Percentiles rank a stretch among this genome's conserved stretches.
These are phyloP conservation scores for Magnaporthiopsis poae DNA, from an alignment of 2,329 filamentous ascomycete species.

Conservation along the genomic window DNA sequence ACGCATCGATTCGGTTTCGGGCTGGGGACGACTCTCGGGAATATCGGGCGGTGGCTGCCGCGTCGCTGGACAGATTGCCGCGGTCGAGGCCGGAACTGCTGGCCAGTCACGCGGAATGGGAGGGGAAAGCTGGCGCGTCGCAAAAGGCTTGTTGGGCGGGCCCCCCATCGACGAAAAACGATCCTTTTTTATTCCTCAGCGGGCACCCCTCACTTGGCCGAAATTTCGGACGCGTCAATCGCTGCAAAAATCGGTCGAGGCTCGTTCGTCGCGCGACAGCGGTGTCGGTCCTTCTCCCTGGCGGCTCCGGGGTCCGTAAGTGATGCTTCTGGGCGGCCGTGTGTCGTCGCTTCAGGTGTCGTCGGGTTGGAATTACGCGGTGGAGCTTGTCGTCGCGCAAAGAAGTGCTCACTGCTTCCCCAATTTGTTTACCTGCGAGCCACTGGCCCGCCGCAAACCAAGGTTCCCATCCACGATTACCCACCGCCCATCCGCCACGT, in stretches of 20 bases:
- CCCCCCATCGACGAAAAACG: not conserved
- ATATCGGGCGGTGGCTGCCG: not conserved
- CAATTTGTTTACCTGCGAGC: not conserved
- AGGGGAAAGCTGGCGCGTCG: not conserved
- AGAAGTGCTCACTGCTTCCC: not conserved
- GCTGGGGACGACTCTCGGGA: constrained; percentile 10
- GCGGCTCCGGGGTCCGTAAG: not conserved
- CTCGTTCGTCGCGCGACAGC: not conserved
- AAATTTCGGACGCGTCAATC: not conserved
- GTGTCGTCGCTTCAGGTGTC: not conserved
- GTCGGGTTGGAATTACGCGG: not conserved
- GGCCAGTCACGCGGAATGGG: not conserved
- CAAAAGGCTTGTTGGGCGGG: not conserved
- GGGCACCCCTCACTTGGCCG: not conserved
- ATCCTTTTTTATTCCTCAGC: not conserved
- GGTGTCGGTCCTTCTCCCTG: not conserved
- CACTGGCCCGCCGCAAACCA: not conserved
- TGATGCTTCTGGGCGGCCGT: not conserved
- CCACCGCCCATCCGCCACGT: not conserved
- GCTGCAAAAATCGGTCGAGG: not conserved
- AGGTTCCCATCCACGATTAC: not conserved
- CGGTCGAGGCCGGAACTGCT: not conserved
- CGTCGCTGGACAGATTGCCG: not conserved
- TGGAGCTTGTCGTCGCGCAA: not conserved
- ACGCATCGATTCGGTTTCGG: constrained; percentile 5